Conservation (phyloP, 2,329 filamentous ascomycete species). For the Drechslerella dactyloides region DNA sequence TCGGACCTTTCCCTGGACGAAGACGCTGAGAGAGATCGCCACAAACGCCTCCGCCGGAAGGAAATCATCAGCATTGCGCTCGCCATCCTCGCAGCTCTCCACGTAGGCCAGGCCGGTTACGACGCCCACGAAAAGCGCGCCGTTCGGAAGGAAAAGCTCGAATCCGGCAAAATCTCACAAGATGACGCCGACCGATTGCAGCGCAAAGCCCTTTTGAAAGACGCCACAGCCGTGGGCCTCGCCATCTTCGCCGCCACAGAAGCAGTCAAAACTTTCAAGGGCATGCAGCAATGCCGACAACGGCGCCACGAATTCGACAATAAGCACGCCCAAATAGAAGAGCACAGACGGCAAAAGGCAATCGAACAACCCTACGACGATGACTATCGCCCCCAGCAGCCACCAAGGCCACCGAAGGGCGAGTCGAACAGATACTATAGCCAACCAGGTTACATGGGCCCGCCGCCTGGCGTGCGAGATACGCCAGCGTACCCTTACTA, state of each 20-base stretch:
- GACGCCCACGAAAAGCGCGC: conserved; percentile 39
- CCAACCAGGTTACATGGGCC: conserved; percentile 44
- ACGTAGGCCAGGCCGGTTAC: conserved; percentile 38
- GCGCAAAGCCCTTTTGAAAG: conserved; percentile 36
- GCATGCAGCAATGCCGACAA: conserved; percentile 19
- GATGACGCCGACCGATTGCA: conserved; percentile 32
- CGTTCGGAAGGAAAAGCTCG: conserved; percentile 38
- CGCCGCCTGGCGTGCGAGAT: conserved; percentile 24
- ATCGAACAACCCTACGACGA: conserved; percentile 12
- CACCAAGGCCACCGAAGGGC: too few relatives aligned
- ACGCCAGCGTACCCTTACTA: conserved; percentile 31
- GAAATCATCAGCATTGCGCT: conserved; percentile 47
- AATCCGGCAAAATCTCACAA: conserved; percentile 37
- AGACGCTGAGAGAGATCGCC: conserved; percentile 23
- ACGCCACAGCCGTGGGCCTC: conserved; percentile 40
- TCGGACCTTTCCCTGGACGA: conserved; percentile 46
- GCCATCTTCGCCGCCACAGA: conserved; percentile 42
- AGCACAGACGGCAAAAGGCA: conserved; percentile 30
- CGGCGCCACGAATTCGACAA: conserved; percentile 20
- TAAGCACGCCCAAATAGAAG: conserved; percentile 35
- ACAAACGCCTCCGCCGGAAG: conserved; percentile 32
- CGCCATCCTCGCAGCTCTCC: conserved; percentile 39
- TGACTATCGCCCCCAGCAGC: background rate
- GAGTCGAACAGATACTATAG: conserved; percentile 37
- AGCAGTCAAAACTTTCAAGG: conserved; percentile 33